Conservation (phyloP, 192 early-diverging fungal genomes). For the Fimicolochytrium jonesii region DNA sequence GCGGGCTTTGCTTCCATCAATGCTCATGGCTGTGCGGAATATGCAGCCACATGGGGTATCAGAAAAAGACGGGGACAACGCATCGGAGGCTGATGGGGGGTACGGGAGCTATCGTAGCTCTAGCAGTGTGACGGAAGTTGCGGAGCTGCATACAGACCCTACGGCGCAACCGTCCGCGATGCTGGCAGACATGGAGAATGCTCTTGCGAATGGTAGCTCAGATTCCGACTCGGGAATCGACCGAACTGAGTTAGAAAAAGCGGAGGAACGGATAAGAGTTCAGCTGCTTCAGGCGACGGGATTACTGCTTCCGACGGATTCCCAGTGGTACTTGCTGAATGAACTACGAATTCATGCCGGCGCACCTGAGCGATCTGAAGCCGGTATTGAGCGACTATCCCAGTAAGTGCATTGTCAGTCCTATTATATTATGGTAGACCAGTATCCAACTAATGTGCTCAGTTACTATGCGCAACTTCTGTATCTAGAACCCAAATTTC, state of each 20-base stretch:
- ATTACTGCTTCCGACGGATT: conserved; percentile 32
- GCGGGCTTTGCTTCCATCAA: conserved; percentile 24
- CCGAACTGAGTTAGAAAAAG: not conserved
- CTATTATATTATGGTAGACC: not conserved
- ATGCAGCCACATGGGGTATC: conserved; percentile 3
- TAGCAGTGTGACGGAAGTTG: not conserved
- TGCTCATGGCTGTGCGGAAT: conserved; percentile 9
- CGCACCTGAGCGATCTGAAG: conserved; percentile 43
- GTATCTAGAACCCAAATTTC: conserved; percentile 49
- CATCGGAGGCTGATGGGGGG: not conserved
- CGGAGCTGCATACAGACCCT: not conserved
- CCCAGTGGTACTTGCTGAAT: conserved; percentile 51
- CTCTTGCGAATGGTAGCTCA: too few species aligned
- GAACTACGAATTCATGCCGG: conserved; percentile 53
- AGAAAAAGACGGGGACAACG: not conserved
- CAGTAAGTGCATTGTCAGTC: conserved; percentile 35
- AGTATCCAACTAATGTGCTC: conserved; percentile 1
- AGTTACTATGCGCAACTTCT: conserved; percentile 53
- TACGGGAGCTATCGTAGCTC: too few species aligned
- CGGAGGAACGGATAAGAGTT: conserved; percentile 9
- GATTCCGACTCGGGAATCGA: too few species aligned
- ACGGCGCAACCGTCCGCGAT: not conserved
- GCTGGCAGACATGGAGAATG: not conserved
- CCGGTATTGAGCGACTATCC: conserved; percentile 44
- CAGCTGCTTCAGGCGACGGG: conserved; percentile 24